A percentile compares a stretch with the other conserved stretches of the same genome.
Evolutionary conservation across 805 yeast genomes (phyloP).

Genomic region (Wickerhamomyces xylosicus): DNA sequence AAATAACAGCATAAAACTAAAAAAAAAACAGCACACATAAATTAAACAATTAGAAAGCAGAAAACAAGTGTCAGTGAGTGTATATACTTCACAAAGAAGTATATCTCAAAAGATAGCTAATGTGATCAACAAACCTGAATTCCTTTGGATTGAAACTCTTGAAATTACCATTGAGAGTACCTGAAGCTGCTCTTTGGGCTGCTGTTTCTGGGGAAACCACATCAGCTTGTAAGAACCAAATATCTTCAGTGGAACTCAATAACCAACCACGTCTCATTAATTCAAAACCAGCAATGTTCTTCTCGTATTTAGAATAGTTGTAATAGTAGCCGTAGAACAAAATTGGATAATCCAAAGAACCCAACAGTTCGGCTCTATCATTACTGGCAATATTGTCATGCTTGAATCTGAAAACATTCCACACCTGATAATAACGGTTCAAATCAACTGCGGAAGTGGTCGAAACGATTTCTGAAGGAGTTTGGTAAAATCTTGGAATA

Average conservation of each 20-base stretch:
- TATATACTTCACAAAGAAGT: too few species aligned
- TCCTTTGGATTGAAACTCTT: not conserved
- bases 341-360: slow-evolving; percentile 10
- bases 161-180: not conserved
- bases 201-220: not conserved
- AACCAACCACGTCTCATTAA: slow-evolving; percentile 69
- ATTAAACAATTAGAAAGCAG: too few species aligned
- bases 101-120: not conserved
- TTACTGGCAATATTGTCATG: slow-evolving; percentile 62
- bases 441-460: slow-evolving; percentile 66
- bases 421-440: slow-evolving; percentile 78
- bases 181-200: not conserved
- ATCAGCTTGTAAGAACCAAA: not conserved
- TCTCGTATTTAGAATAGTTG: slow-evolving; percentile 56
- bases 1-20: too few species aligned
- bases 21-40: too few species aligned
- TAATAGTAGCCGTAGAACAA: slow-evolving; percentile 88
- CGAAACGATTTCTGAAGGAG: slow-evolving; percentile 52
- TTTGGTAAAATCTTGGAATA: slow-evolving; percentile 24
- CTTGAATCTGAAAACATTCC: slow-evolving; percentile 65
- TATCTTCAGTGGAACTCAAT: too few species aligned
- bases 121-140: not conserved
- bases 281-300: slow-evolving; percentile 69
- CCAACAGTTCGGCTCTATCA: slow-evolving; percentile 42
- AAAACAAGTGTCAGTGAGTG: too few species aligned